Conservation (phyloP, 1,284 basidiomycete species). For the Termitomyces sp. region DNA sequence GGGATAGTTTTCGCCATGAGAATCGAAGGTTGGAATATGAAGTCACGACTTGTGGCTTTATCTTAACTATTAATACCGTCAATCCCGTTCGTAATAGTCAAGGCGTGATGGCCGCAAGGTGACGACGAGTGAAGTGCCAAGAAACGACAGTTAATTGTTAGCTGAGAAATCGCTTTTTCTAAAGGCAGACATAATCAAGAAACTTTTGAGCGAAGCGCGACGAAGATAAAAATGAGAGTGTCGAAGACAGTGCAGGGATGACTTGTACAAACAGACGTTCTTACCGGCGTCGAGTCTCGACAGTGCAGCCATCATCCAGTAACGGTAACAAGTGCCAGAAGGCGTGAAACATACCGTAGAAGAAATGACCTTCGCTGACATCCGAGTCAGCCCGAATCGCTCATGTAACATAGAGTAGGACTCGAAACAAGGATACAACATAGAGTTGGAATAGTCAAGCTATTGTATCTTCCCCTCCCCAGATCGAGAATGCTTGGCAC, state of each 20-base stretch:
- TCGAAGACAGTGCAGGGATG: constrained; percentile 18
- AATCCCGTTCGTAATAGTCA: constrained; percentile 10
- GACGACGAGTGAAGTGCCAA: constrained; percentile 20
- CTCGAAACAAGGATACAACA: constrained; percentile 24
- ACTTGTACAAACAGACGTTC: constrained; percentile 25
- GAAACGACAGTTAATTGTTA: constrained; percentile 25
- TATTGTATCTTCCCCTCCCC: constrained; percentile 24
- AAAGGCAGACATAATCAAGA: neutral
- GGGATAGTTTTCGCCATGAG: neutral
- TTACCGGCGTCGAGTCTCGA: constrained; percentile 23
- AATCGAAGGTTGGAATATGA: neutral
- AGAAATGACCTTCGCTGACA: constrained; percentile 21
- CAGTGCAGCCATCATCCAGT: constrained; percentile 25
- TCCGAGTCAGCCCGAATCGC: too few species aligned
- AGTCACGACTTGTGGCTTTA: neutral
- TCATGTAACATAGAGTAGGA: too few species aligned
- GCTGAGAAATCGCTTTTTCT: constrained; percentile 21
- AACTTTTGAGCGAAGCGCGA: neutral
- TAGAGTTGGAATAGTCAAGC: constrained; percentile 21
- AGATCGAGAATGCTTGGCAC: constrained; percentile 23
- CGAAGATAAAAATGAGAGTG: constrained; percentile 20
- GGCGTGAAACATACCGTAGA: constrained; percentile 25
- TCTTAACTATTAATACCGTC: neutral
- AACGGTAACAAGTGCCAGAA: constrained; percentile 27
- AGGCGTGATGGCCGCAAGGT: constrained; percentile 21